Evolutionary conservation across 1,284 basidiomycete genomes (phyloP), one percentile per base, ranked within the genome.

Genomic region (Ustilago tritici): DNA sequence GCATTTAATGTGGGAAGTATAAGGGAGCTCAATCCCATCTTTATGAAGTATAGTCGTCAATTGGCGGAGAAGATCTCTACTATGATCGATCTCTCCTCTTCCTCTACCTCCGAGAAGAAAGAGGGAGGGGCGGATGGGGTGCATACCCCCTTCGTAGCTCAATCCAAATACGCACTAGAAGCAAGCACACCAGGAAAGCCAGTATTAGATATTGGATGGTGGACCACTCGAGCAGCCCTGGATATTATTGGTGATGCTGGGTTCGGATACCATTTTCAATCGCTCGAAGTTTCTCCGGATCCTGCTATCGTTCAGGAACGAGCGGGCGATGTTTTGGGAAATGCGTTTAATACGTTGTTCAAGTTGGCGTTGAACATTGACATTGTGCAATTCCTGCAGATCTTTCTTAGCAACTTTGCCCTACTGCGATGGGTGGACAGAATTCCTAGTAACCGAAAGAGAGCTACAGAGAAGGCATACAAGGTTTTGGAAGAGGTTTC

Each of bases 191-290:
- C 61, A 0, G 76, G 76, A 1, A 59, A 54, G 4, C 72, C 76
- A 3, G 80, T 82, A 2, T 23, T 80, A 49, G 79, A 82, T 31
- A 61, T 77, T 4, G 41, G 57, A 17, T 77, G 61, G 62, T 82
- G 80, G 80, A 50, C 62, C 11, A 73, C 67, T 4, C 68, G 67
- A 8, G 76, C 66, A 15, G 80, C 80, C 2, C 75, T 83, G 35
- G 81, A 83, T 65, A 73, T 78, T 52, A 84, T 84, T 49, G 82
- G 82, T 32, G 81, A 82, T 23, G 73, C 78, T 0, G 82, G 81
- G 17, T 84, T 84, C 56, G 65, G 67, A 32, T 70, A 79, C 56
- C 56, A 70, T 49, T 84, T 84, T 57, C 57, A 81, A 41, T 41
- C 60, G 11, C 61, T 82, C 41, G 59, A 77, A 23, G 56, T 73